Evolutionary conservation across 345 rosid species (phyloP).

Genomic region (Rhizophora mangle): DNA sequence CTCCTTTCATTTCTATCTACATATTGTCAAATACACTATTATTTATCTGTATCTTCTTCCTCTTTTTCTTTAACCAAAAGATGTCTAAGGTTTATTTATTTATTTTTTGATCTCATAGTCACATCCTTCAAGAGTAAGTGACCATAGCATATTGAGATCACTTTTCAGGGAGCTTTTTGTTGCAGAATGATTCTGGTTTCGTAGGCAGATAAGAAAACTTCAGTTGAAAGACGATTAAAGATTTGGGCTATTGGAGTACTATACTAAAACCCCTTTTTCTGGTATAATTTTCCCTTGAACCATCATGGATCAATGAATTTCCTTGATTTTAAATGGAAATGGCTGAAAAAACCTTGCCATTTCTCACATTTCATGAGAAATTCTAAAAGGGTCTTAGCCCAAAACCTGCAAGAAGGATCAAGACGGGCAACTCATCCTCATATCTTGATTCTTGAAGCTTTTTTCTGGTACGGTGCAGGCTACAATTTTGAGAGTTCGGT

Average conservation of each 20-base stretch:
- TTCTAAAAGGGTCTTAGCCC: neutral
- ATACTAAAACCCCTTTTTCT: neutral
- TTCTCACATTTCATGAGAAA: conserved; percentile 16
- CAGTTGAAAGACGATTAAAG: conserved; percentile 10
- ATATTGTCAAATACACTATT: neutral
- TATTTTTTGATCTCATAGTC: neutral
- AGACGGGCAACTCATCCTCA: neutral
- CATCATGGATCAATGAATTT: conserved; percentile 10
- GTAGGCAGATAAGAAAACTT: neutral
- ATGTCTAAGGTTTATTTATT: neutral
- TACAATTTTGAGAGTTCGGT: neutral
- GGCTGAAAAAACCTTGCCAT: conserved; percentile 5
- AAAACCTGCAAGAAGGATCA: neutral
- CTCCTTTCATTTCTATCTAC: conserved; percentile 1
- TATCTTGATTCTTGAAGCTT: neutral
- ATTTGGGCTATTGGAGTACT: neutral
- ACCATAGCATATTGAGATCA: conserved; percentile 2
- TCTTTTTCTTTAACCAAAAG: conserved; percentile 3
- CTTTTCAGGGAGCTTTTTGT: neutral
- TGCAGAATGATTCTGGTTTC: neutral
- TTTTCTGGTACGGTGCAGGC: neutral
- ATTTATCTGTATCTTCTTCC: neutral
- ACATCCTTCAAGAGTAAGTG: neutral
- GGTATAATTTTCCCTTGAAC: neutral
- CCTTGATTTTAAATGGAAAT: conserved; percentile 20